Conservation (phyloP, 2,329 filamentous ascomycete species). For the Cytospora piceae region DNA sequence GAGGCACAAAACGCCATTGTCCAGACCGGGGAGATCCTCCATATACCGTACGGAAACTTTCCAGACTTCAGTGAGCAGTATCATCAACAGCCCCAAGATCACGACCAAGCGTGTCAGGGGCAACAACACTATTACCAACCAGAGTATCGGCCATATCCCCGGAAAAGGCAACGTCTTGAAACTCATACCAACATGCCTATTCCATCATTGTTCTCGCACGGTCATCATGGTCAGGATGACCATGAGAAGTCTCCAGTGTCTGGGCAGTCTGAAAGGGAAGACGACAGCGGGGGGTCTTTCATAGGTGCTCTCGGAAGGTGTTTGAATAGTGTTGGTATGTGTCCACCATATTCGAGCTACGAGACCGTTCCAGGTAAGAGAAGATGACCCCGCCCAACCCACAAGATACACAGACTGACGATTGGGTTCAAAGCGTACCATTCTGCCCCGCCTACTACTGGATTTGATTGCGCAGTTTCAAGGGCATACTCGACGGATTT, state of each 20-base stretch:
- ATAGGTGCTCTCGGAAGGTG: conserved; percentile 15
- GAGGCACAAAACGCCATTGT: conserved; percentile 36
- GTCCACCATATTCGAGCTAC: conserved; percentile 13
- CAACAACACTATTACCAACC: conserved; percentile 17
- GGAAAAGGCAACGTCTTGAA: conserved; percentile 39
- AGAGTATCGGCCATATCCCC: conserved; percentile 31
- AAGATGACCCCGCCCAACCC: background rate
- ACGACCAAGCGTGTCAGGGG: conserved; percentile 32
- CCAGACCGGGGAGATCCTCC: conserved; percentile 2
- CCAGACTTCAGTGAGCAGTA: conserved; percentile 37
- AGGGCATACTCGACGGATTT: conserved; percentile 23
- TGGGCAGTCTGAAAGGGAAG: conserved; percentile 20
- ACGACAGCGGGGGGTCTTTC: conserved; percentile 4
- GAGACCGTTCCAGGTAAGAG: conserved; percentile 20
- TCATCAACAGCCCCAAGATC: conserved; percentile 38
- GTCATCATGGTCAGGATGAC: background rate
- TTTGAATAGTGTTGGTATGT: conserved; percentile 3
- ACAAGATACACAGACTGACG: conserved; percentile 9
- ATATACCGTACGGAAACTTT: conserved; percentile 3
- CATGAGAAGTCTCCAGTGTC: conserved; percentile 17
- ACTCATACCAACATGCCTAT: conserved; percentile 28
- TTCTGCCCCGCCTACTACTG: conserved; percentile 7
- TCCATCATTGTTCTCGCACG: conserved; percentile 11
- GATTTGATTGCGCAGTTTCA: conserved; percentile 16
- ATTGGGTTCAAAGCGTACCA: conserved; percentile 18